Conservation (phyloP, 2,329 filamentous ascomycete genomes). For the Aureobasidium namibiae region DNA sequence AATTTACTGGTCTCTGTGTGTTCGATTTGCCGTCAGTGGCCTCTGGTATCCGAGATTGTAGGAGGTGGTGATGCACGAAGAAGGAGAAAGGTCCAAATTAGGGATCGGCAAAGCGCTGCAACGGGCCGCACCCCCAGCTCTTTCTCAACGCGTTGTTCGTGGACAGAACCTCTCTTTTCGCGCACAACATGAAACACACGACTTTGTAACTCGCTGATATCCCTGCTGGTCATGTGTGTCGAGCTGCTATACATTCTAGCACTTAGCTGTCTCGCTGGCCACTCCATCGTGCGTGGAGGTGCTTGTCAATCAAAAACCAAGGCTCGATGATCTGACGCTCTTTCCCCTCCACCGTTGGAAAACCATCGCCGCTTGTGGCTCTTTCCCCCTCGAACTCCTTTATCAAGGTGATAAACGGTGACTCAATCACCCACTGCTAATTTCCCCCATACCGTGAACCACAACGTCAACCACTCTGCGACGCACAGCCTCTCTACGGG, state of each 20-base stretch:
- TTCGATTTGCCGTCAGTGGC: background rate
- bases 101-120: background rate
- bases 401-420: constrained; percentile 5
- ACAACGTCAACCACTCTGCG: background rate
- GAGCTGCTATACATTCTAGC: background rate
- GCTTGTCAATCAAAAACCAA: background rate
- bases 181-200: background rate
- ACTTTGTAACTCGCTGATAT: background rate
- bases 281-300: too few species aligned
- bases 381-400: background rate
- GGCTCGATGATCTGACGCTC: background rate
- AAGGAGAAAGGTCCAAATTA: background rate
- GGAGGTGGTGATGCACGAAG: background rate
- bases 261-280: background rate
- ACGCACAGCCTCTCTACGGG: background rate
- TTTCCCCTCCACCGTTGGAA: background rate
- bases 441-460: background rate
- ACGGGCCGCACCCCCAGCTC: background rate
- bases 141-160: background rate
- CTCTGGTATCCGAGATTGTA: background rate
- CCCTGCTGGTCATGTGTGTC: background rate
- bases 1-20: background rate
- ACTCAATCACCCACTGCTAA: background rate
- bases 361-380: background rate
- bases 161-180: background rate